A percentile compares a stretch with the other conserved stretches of the same genome.
Conservation (phyloP, 805 yeast genomes). For the Cyberlindnera euphorbiae region DNA sequence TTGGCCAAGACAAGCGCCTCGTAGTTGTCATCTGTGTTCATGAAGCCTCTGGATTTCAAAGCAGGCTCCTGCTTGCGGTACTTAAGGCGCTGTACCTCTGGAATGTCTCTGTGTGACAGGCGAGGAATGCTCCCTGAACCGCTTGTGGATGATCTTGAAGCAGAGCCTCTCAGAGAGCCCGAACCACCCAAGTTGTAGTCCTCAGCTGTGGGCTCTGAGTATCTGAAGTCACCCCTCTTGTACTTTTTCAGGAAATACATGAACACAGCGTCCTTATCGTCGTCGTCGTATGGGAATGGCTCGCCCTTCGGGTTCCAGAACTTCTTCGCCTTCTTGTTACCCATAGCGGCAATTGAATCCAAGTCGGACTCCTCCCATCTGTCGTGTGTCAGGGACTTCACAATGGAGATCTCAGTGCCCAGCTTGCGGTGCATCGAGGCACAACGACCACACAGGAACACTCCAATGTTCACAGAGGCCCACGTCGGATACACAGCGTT, state of each 20-base stretch:
- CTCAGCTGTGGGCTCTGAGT: slow-evolving; percentile 25
- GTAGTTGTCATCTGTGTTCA: slow-evolving; percentile 48
- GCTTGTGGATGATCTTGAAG: neutral
- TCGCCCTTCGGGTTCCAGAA: slow-evolving; percentile 65
- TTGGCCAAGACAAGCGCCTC: slow-evolving; percentile 58
- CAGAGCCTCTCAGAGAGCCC: too few relatives aligned
- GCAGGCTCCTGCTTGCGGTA: slow-evolving; percentile 45
- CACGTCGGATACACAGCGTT: slow-evolving; percentile 54
- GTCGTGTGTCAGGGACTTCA: slow-evolving; percentile 71
- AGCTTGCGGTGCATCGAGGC: slow-evolving; percentile 71
- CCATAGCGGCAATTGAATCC: slow-evolving; percentile 37
- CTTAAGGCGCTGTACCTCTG: slow-evolving; percentile 48
- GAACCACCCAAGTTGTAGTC: slow-evolving; percentile 24
- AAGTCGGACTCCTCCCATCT: slow-evolving; percentile 59
- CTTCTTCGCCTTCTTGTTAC: slow-evolving; percentile 56
- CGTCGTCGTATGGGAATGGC: slow-evolving; percentile 74
- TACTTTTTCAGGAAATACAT: slow-evolving; percentile 65
- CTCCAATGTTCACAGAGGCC: slow-evolving; percentile 42
- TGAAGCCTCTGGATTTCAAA: slow-evolving; percentile 52
- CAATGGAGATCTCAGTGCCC: slow-evolving; percentile 56
- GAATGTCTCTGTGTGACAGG: slow-evolving; percentile 46
- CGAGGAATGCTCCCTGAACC: slow-evolving; percentile 29
- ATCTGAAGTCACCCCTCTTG: slow-evolving; percentile 50
- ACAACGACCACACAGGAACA: slow-evolving; percentile 80
- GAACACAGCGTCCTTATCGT: slow-evolving; percentile 57